Conservation (phyloP, 805 yeast species). For the Ogataea naganishii region DNA sequence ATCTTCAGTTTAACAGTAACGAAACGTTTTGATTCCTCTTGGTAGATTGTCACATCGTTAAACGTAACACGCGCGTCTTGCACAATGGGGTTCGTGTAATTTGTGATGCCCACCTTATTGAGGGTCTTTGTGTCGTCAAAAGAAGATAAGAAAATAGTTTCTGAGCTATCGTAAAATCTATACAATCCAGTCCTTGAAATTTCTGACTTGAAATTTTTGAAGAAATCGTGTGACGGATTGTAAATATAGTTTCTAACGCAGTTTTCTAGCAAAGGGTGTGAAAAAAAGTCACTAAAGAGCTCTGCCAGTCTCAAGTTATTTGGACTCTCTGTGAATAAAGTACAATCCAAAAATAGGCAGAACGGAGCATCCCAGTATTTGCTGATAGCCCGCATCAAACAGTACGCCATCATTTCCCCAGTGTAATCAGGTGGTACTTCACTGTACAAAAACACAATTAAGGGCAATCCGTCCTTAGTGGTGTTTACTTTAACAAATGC, state of each 20-base stretch:
- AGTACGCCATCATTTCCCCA: conserved; percentile 45
- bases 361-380: conserved; percentile 67
- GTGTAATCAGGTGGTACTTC: conserved; percentile 30
- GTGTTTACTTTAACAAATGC: conserved; percentile 53
- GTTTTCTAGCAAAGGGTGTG: conserved; percentile 41
- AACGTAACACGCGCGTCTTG: conserved; percentile 44
- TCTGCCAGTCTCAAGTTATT: conserved; percentile 6
- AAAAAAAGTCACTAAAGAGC: conserved; percentile 26
- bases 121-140: conserved; percentile 35
- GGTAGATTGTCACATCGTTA: conserved; percentile 44
- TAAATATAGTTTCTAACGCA: conserved; percentile 46
- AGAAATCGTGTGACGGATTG: conserved; percentile 32
- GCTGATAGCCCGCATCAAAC: conserved; percentile 54
- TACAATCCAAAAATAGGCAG: conserved; percentile 59
- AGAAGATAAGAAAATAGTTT: conserved; percentile 31
- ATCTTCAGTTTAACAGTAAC: conserved; percentile 56
- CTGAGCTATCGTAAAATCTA: conserved; percentile 1
- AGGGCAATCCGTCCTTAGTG: conserved; percentile 66
- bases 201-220: conserved; percentile 2
- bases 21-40: conserved; percentile 37
- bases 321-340: conserved; percentile 33
- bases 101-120: conserved; percentile 35
- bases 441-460: conserved; percentile 43
- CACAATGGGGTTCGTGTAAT: conserved; percentile 30
- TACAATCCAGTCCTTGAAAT: conserved; percentile 5